These are phyloP conservation scores for Cercospora canescens DNA, from an alignment of 2,329 filamentous ascomycete genomes.

Conservation along the genomic window DNA sequence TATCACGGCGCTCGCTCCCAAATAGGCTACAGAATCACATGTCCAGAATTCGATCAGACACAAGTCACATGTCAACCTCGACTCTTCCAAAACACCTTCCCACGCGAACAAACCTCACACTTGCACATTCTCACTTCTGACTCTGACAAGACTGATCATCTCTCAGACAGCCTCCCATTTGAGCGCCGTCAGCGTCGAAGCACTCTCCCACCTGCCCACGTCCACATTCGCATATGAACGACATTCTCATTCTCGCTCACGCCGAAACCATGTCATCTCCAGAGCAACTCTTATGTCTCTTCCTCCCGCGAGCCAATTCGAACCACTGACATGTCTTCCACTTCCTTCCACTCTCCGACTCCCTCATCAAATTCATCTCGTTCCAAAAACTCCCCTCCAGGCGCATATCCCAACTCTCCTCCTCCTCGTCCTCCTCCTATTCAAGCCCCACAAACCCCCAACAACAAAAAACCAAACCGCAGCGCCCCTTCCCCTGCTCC, in stretches of 20 bases:
- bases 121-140: not conserved
- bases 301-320: not conserved
- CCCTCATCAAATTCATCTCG: not conserved
- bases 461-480: not conserved
- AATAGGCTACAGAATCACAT: not conserved
- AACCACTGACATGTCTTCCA: not conserved
- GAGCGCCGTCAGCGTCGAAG: not conserved
- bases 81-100: not conserved
- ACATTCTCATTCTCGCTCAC: not conserved
- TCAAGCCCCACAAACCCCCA: not conserved
- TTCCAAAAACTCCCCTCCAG: not conserved
- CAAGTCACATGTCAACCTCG: not conserved
- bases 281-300: not conserved
- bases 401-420: not conserved
- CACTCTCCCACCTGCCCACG: not conserved
- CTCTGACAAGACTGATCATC: not conserved
- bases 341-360: not conserved
- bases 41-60: not conserved
- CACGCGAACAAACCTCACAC: not conserved
- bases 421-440: not conserved
- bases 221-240: not conserved
- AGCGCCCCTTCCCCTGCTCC: no score
- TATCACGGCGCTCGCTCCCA: not conserved
- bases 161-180: constrained; percentile 1
- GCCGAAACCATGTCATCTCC: not conserved